These are phyloP conservation scores for Herpetomonas samuelpessoai DNA, from an alignment of 208 protist species.

Conservation along the genomic window DNA sequence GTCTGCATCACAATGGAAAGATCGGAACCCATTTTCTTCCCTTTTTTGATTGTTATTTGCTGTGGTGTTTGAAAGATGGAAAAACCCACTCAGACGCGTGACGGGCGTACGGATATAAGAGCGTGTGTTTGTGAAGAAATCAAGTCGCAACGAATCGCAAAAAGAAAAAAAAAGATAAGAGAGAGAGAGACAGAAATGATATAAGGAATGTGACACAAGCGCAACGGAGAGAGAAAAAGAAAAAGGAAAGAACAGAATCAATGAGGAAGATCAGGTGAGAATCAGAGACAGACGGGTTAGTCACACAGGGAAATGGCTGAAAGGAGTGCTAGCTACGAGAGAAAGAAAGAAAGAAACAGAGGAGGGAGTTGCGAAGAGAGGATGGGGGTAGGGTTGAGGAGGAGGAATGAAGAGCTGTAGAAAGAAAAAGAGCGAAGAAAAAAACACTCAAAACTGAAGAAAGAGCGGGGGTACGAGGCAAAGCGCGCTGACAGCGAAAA, in stretches of 20 bases:
- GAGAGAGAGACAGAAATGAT: constrained; percentile 7
- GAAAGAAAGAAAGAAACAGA: constrained; percentile 9
- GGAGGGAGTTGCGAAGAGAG: constrained; percentile 1
- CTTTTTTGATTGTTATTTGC: neutral
- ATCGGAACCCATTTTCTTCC: constrained; percentile 35
- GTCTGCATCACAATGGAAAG: constrained; percentile 41
- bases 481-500: too few relatives aligned
- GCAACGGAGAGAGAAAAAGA: constrained; percentile 8
- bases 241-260: constrained; percentile 5
- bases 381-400: neutral
- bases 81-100: neutral
- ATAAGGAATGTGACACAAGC: constrained; percentile 8
- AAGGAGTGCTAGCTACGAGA: too few relatives aligned
- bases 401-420: too few relatives aligned
- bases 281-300: neutral
- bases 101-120: neutral
- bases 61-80: neutral
- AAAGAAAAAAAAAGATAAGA: constrained; percentile 6
- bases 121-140: constrained; percentile 1
- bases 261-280: neutral
- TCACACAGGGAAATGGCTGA: neutral
- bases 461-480: too few relatives aligned
- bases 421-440: too few relatives aligned
- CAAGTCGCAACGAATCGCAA: neutral
- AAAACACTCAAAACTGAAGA: too few relatives aligned